These are phyloP conservation scores for Pseudogymnoascus pannorum DNA, from an alignment of 2,329 filamentous ascomycete genomes.

Conservation along the genomic window DNA sequence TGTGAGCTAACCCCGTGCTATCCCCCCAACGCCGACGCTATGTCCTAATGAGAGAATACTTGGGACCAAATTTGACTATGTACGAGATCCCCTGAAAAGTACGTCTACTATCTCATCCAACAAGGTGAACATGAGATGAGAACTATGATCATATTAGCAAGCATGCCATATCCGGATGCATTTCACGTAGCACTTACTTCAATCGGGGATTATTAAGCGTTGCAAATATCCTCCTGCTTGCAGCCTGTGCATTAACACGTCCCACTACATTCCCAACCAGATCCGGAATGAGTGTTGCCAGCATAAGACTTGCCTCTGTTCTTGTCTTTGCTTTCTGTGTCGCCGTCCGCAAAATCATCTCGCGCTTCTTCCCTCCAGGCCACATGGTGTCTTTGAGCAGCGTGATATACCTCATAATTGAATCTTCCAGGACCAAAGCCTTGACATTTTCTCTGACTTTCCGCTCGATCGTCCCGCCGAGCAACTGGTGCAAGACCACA, in stretches of 20 bases:
- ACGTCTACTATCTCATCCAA: conserved; percentile 31
- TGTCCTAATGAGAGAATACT: conserved; percentile 10
- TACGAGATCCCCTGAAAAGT: conserved; percentile 25
- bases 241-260: conserved; percentile 81
- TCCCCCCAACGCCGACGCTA: conserved; percentile 24
- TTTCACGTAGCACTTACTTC: conserved; percentile 55
- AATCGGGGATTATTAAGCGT: conserved; percentile 84
- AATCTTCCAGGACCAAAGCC: conserved; percentile 67
- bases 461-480: conserved; percentile 92
- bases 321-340: conserved; percentile 73
- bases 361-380: conserved; percentile 58
- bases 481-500: conserved; percentile 88
- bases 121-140: conserved; percentile 31
- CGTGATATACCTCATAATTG: conserved; percentile 66
- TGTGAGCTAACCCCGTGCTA: background rate
- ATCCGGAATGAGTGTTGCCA: conserved; percentile 85
- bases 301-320: conserved; percentile 80
- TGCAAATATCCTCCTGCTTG: conserved; percentile 80
- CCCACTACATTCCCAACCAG: conserved; percentile 90
- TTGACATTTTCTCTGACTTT: conserved; percentile 84
- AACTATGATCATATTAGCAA: conserved; percentile 18
- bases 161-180: conserved; percentile 11
- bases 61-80: conserved; percentile 16
- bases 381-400: conserved; percentile 72
- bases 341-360: conserved; percentile 49